Base-by-base conservation (phyloP, 2,329 filamentous ascomycete species). In the Colletotrichum abscissum region DNA sequence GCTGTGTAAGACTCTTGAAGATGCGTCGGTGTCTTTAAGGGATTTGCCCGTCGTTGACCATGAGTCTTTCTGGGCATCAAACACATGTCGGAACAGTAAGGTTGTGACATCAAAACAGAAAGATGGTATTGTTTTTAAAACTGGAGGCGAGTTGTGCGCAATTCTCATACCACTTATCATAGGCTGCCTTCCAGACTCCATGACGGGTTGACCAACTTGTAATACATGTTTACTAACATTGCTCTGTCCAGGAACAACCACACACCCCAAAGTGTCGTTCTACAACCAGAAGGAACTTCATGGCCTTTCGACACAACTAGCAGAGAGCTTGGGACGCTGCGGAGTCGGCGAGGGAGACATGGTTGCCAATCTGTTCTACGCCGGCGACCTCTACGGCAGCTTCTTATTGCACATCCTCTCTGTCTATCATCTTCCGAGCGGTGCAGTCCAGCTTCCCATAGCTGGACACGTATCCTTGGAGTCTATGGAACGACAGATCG, bases 351-450 rank as follows among this genome's bases (percentile, higher is more conserved):
- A 35, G 30, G 70, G 67, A 1, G 70, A 73, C 60, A 58, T 70
- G 58, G 67, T 73, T 1, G 67, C 67, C 59, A 73, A 73, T 19
- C 35, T 73, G 3, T 70, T 73, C n/a, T 73, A 70, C 49, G 70
- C 70, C 12, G 67, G 70, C 22, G 70, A 73, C 49, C 67, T 73
- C 22, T 73, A 73, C 28, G 70, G 70, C 11, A 73, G 70, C 16
- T 73, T 73, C 49, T 35, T 73, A 33, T 35, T 73, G 49, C 70
- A 73, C 46, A 54, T 70, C 56, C 16, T 73, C n/a, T 73, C 70
- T 3, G 70, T 73, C 14, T 73, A 73, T 5, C 60, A 73, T 60
- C 46, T 70, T 5, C 26, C 70, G 5, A 30, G 55, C 16, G 70
- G 70, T 16, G 67, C 70, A 19, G 56, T 73, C 3, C 67, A 73